These are phyloP conservation scores for Craterostigma plantagineum DNA, from an alignment of 257 asterid species.

Conservation along the genomic window DNA sequence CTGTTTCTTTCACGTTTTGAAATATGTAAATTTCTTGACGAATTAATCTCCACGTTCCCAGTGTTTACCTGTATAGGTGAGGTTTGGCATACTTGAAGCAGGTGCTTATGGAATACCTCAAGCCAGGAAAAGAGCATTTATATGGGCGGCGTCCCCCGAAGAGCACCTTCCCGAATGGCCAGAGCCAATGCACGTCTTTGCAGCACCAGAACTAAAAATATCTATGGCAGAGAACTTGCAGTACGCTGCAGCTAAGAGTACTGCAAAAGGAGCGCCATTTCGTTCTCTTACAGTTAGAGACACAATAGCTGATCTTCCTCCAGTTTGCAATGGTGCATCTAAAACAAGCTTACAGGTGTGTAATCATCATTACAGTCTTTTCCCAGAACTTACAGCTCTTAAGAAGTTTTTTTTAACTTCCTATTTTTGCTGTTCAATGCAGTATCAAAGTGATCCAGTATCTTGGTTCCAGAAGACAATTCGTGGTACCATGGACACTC, in stretches of 20 bases:
- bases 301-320: constrained; percentile 91
- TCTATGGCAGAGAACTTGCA: constrained; percentile 35
- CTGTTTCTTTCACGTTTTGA: too few species aligned
- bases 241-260: constrained; percentile 72
- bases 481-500: constrained; percentile 36
- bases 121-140: constrained; percentile 88
- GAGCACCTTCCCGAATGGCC: constrained; percentile 96
- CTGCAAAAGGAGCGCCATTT: constrained; percentile 80
- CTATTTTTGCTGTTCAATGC: constrained; percentile 14
- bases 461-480: constrained; percentile 85
- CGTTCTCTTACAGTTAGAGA: constrained; percentile 93
- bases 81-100: constrained; percentile 93
- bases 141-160: constrained; percentile 95
- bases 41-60: not conserved
- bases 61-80: constrained; percentile 29
- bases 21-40: not conserved
- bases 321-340: constrained; percentile 74
- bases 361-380: not conserved
- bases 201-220: constrained; percentile 66
- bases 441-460: constrained; percentile 57
- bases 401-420: not conserved
- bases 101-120: constrained; percentile 95
- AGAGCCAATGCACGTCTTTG: constrained; percentile 93
- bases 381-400: constrained; percentile 3
- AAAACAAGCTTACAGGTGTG: constrained; percentile 40